Evolutionary conservation across 1,139 yeast genomes (phyloP), one percentile per base, ranked within the genome.

Genomic region (Suhomyces yuchorum): DNA sequence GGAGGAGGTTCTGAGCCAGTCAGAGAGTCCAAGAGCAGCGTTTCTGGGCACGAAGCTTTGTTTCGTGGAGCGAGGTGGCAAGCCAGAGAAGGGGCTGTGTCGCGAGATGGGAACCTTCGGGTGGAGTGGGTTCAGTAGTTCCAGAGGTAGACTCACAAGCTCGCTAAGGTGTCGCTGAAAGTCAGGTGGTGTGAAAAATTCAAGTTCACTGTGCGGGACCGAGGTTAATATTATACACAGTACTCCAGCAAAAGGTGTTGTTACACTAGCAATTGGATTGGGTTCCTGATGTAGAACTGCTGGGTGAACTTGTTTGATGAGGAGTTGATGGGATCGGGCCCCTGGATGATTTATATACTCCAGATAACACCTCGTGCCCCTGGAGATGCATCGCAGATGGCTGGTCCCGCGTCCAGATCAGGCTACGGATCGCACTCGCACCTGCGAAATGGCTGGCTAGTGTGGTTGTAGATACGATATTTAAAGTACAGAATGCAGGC

Each of bases 381-480:
- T 20, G 37, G 22, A 22, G 19, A 11, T 19, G 7, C 36, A 26
- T 33, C 33, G 17, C 35, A 28, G 37, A 44, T 19, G 47, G 47
- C 47, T 44, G 47, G 47, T 40, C 26, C 43, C 8, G 7, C 6
- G 30, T 18, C 47, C 33, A 17, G 44, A 44, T 44, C 47, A 40
- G 43, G 47, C 32, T 35, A 35, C 38, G 19, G 43, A 36, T 36
- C 40, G 30, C 32, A 17, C 14, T 40, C 41, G 41, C 41, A 18
- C 43, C 8, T 17, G n/a, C 11, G 23, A 40, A 30, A 36, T 40
- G 47, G 47, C 47, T 44, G 47, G 47, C 44, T 44, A 36, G 6
- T 5, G 24, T 37, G 45, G 47, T 44, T 44, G 47, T 22, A 30
- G 43, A 36, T 39, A 39, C 47, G 43, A 44, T 44, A 38, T 40